Conservation (phyloP, 1,139 yeast species). For the Pichia sp. region DNA sequence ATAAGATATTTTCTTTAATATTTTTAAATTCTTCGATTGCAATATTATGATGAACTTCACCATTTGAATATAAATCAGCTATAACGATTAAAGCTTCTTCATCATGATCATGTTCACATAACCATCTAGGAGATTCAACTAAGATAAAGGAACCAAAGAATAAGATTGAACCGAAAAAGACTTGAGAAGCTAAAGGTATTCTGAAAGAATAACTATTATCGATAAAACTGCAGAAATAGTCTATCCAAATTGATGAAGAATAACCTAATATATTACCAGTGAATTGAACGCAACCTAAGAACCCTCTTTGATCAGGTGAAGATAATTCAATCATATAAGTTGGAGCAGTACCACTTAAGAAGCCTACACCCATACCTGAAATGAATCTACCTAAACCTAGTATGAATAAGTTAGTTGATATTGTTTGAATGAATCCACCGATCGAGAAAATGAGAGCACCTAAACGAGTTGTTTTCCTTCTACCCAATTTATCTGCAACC, state of each 20-base stretch:
- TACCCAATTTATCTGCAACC: constrained; percentile 68
- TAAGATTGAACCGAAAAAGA: constrained; percentile 62
- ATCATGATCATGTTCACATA: constrained; percentile 80
- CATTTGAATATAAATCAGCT: constrained; percentile 70
- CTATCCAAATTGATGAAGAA: constrained; percentile 85
- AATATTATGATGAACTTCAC: constrained; percentile 42
- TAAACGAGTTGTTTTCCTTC: constrained; percentile 70
- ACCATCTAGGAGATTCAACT: constrained; percentile 88
- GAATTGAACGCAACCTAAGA: constrained; percentile 84
- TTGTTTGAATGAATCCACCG: constrained; percentile 74
- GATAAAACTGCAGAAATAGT: constrained; percentile 66
- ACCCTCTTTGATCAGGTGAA: constrained; percentile 84
- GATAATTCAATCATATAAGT: constrained; percentile 88
- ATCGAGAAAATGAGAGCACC: constrained; percentile 76
- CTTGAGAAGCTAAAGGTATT: constrained; percentile 68
- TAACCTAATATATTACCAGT: constrained; percentile 89
- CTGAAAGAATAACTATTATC: constrained; percentile 63
- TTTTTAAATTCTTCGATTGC: constrained; percentile 69
- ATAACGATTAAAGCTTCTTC: constrained; percentile 80
- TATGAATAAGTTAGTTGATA: constrained; percentile 39
- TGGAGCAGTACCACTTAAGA: constrained; percentile 90
- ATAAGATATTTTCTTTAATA: constrained; percentile 72
- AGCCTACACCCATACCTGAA: constrained; percentile 84
- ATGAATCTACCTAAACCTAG: constrained; percentile 71
- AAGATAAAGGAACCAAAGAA: constrained; percentile 68